Conservation (phyloP, 441 rosid genomes). For the Adansonia gregorii region DNA sequence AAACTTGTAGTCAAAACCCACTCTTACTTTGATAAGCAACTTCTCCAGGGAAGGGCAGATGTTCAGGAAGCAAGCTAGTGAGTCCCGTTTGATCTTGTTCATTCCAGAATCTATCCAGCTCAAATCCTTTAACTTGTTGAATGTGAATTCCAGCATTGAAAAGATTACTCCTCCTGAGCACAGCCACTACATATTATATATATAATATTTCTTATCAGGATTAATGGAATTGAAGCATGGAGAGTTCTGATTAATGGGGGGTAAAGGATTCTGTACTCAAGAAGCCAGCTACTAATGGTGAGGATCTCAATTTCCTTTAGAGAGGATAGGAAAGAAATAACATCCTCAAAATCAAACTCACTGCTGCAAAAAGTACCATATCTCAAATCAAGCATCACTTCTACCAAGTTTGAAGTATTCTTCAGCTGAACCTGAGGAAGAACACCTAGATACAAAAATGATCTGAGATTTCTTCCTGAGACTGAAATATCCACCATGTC, state of each 20-base stretch:
- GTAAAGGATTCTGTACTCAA: not conserved
- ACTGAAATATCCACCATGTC: not conserved
- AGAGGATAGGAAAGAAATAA: not conserved
- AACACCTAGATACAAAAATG: constrained; percentile 11
- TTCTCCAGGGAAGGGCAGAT: constrained; percentile 19
- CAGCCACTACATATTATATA: not conserved
- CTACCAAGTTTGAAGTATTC: not conserved
- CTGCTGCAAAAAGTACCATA: not conserved
- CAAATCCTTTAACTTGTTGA: constrained; percentile 15
- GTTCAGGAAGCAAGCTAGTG: constrained; percentile 18
- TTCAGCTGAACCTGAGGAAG: constrained; percentile 19
- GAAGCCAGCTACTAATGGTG: constrained; percentile 6
- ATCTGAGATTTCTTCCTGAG: constrained; percentile 11
- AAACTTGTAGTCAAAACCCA: not conserved
- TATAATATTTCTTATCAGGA: not conserved
- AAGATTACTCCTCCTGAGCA: constrained; percentile 19
- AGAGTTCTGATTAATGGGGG: not conserved
- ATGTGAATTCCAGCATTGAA: constrained; percentile 3
- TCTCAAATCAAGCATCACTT: constrained; percentile 11
- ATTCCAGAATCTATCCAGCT: not conserved
- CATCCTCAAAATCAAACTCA: constrained; percentile 19
- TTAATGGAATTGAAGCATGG: not conserved
- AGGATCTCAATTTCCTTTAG: constrained; percentile 7
- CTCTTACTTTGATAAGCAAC: constrained; percentile 3
- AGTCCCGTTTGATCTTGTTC: constrained; percentile 16